Base-by-base conservation (phyloP, 768 basidiomycete genomes). In the Lactifluus pinguis region DNA sequence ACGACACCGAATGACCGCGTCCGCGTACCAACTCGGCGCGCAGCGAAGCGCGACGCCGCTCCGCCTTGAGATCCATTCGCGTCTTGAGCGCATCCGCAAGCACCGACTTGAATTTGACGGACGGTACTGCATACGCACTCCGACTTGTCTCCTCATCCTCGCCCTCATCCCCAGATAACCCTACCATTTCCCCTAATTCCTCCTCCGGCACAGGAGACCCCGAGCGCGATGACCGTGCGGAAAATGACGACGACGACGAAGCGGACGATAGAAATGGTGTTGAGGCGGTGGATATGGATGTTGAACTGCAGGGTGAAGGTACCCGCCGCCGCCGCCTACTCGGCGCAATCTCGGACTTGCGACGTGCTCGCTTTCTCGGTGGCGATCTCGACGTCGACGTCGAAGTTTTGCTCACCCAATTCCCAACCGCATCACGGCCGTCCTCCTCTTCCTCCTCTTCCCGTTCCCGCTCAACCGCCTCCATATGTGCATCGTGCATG, bases 31-130 rank as follows among this genome's bases (percentile, higher is more conserved):
- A 4, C 10, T 13, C n/a, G 19, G 11, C 7, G 8, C 36, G 49
- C 9, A 55, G 30, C n/a, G 55, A 61, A 19, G 21, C 45, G 17
- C 55, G 55, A 6, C 50, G 45, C 32, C 61, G 56, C 34, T 62
- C 57, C 19, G n/a, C 50, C 39, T 49, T 62, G 15, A 62, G 52
- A 17, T 62, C 56, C 47, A 49, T 53, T 21, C 61, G 56, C 25
- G 32, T 58, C 41, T 7, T 62, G 14, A 62, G 61, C 5, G 61
- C 61, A 13, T 62, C 61, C 39, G 56, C 56, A 13, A 62, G 56
- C 30, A 58, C 56, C 15, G 56, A 62, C 39, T 14, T 57, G 8
- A 62, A 49, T 8, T 57, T 39, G 14, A 8, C 50, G 21, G 49
- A 55, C 14, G 48, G 36, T 11, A 36, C 38, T 45, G 15, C 49